Evolutionary conservation across 164 flowering plant species (phyloP), one percentile per base, ranked within the genome.

Genomic region (Stephania cephalantha): DNA sequence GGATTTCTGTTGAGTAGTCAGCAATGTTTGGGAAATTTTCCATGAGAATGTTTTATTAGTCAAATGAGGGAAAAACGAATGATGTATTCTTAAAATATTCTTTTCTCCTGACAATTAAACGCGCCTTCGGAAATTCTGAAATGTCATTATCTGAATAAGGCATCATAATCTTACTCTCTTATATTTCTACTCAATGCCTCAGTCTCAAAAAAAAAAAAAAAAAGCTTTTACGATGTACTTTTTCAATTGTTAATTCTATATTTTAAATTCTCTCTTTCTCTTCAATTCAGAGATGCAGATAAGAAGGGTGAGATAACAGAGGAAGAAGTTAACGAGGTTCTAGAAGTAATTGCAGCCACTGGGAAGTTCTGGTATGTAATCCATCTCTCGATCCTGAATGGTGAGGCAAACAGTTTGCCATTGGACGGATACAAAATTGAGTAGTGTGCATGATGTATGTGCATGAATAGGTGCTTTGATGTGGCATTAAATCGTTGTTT

Each of bases 291-390:
- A 64, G 82, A 71, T 50, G 71, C 35, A 22, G 85, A 87, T 75
- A 52, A 73, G 15, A 79, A 79, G 74, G 74, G 20, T 25, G 86
- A 85, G 46, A 70, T 83, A 66, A 42, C 83, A 70, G 93, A 83
- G 68, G 90, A 85, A 76, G 94, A 91, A 82, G 82, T 85, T 46
- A 83, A 72, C 79, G 74, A 82, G 63, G 75, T 84, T 29, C 79
- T 93, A 68, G 85, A 90, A 84, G 82, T 82, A 64, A 90, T 87
- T 79, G 91, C 94, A 73, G 83, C 92, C 72, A 91, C 93, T 46
- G 97, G 97, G 46, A 87, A 85, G 55, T 93, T 86, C 74, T 93
- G 97, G 97, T 93, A 87, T 71, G 79, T 31, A 35, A 55, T 76
- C 72, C 68, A 58, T 58, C 58, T 61, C 20, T 61, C 20, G n/a